Evolutionary conservation across 2,329 filamentous ascomycete species (phyloP), one percentile per base, ranked within the genome.

Genomic region (Lecanosticta acicola): DNA sequence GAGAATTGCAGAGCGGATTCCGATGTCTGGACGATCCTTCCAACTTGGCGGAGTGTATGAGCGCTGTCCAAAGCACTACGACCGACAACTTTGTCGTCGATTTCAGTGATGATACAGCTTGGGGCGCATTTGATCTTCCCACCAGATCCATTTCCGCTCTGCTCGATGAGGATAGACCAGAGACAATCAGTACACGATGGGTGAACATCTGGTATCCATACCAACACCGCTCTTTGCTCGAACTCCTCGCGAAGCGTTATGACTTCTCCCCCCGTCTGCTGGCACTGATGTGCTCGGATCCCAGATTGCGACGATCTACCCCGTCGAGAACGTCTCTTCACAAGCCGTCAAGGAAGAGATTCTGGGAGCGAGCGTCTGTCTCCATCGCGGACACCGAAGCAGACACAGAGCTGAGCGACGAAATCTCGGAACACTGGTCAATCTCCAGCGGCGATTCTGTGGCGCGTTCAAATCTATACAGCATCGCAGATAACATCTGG

Each of bases 121-220:
- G 68, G 45, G 76, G 80, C 48, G 78, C 76, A 2, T 75, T 77
- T 41, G 68, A 84, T 54, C 64, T 85, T 7, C 59, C 65, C 3
- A 56, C 63, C 1, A 51, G 64, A 1, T 68, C 74, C 2, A 62
- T 81, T 21, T 46, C 62, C 11, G 49, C 51, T 14, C 61, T 79
- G 1, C 59, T 68, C 51, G 38, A 65, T 43, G 38, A 54, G 17
- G 61, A 76, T 57, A 69, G 73, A 46, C 71, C 75, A 2, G 66
- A 65, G 33, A 71, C 68, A 39, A 66, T 74, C 37, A 74, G 71
- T 49, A 80, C 84, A 3, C 74, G 84, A 63, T 89, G 85, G 85
- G 86, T 88, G 55, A 86, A 88, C 51, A 75, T 89, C 19, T 89
- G 83, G 81, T 73, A 78, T 38, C 84, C 84, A 0, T 77, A 79